Conservation (phyloP, 1,139 yeast genomes). For the Yamadazyma epiphylla region DNA sequence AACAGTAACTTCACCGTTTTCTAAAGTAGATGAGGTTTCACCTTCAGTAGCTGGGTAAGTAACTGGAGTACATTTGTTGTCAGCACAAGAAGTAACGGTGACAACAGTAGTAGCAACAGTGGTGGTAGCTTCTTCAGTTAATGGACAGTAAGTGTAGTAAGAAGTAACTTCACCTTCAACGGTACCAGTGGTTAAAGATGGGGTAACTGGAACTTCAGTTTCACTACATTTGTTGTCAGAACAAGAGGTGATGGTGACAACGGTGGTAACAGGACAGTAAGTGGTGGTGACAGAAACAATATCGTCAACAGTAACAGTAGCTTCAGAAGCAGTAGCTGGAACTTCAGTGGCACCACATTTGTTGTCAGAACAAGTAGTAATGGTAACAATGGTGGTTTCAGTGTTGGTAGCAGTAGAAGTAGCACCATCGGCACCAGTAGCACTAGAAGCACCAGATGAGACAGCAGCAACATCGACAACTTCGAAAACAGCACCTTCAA, state of each 20-base stretch:
- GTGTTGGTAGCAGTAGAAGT: conserved; percentile 9
- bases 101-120: conserved; percentile 19
- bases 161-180: conserved; percentile 22
- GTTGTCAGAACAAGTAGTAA: conserved; percentile 45
- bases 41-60: conserved; percentile 30
- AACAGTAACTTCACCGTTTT: conserved; percentile 17
- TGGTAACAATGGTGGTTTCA: conserved; percentile 23
- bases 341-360: conserved; percentile 26
- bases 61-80: conserved; percentile 21
- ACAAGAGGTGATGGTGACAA: conserved; percentile 15
- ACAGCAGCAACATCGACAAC: conserved; percentile 20
- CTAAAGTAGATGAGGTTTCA: conserved; percentile 8
- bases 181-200: conserved; percentile 15
- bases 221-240: conserved; percentile 14
- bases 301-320: conserved; percentile 16
- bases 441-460: conserved; percentile 12
- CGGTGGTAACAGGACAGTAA: conserved; percentile 18
- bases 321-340: conserved; percentile 22
- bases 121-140: conserved; percentile 8
- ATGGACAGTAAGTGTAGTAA: conserved; percentile 35
- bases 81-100: conserved; percentile 48
- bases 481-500: conserved; percentile 15
- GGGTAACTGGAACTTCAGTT: conserved; percentile 19
- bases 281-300: conserved; percentile 16
- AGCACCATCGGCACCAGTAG: conserved; percentile 11